Evolutionary conservation across 2,329 filamentous ascomycete genomes (phyloP).

Genomic region (Alternaria sp.): DNA sequence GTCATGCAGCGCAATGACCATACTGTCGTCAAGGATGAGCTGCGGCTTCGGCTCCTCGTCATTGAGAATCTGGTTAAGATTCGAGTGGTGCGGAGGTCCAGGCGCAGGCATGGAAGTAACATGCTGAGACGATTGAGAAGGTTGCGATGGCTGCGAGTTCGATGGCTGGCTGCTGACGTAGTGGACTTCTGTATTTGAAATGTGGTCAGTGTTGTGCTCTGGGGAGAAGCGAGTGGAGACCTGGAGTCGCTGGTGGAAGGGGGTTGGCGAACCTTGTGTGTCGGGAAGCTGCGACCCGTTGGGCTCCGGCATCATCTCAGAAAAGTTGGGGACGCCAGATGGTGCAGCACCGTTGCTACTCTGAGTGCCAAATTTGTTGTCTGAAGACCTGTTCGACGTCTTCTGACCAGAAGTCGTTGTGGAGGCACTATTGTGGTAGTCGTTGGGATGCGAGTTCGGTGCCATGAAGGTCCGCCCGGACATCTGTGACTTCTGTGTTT

Average conservation of each 20-base stretch:
- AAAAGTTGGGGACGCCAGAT: conserved; percentile 62
- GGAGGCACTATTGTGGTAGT: conserved; percentile 84
- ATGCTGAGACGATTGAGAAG: conserved; percentile 46
- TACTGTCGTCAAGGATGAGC: conserved; percentile 56
- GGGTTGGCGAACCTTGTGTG: conserved; percentile 61
- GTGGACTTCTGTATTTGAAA: conserved; percentile 34
- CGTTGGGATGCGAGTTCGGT: conserved; percentile 62
- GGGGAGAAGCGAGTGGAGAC: conserved; percentile 14
- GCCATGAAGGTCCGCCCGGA: conserved; percentile 67
- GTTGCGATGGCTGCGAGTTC: conserved; percentile 47
- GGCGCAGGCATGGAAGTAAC: conserved; percentile 45
- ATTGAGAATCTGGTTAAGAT: conserved; percentile 53
- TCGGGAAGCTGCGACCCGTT: conserved; percentile 68
- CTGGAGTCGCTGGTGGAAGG: conserved; percentile 20
- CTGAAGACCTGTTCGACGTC: conserved; percentile 74
- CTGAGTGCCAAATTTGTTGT: conserved; percentile 76
- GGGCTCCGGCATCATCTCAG: conserved; percentile 54
- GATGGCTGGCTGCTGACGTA: conserved; percentile 46
- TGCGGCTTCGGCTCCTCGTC: conserved; percentile 39
- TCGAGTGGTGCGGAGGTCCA: conserved; percentile 41
- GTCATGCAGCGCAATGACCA: conserved; percentile 65
- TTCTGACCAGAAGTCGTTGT: conserved; percentile 84
- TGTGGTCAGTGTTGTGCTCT: conserved; percentile 23
- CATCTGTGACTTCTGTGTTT: conserved; percentile 67
- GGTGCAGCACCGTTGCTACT: conserved; percentile 67